Base-by-base conservation (phyloP, 2,329 filamentous ascomycete species). In the Capronia americana region DNA sequence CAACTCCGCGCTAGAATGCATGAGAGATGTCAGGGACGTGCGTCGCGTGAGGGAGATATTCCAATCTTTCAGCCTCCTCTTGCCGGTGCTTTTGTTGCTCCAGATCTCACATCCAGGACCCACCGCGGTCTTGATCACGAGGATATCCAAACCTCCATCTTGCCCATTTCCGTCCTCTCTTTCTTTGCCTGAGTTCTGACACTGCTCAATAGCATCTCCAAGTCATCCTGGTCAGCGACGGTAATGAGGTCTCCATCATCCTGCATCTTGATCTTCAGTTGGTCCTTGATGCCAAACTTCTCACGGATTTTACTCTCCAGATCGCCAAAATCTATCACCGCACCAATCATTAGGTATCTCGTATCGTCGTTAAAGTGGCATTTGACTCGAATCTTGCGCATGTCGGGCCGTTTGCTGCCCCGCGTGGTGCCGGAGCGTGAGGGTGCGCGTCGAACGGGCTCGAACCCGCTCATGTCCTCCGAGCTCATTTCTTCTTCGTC, bases 141-240 rank as follows among this genome's bases (percentile, higher is more conserved):
- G 10, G 68, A 70, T 11, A 66, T 68, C 83, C 91, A 86, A 79
- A 97, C 92, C 87, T 98, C 95, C 88, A 97, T 88, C 85, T 97
- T 97, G 60, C 92, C 93, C 82, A 93, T 90, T 69, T 96, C 93
- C 69, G 85, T 84, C 73, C 88, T 87, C 76, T 94, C 90, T 77
- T 87, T 91, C 79, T 84, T 87, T 56, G 91, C 93, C 66, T 82
- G 81, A 57, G 86, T 85, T 77, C 88, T 91, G 6, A 89, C 88
- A 55, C 83, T 86, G 77, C 87, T 85, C 61, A 98, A 84, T 30
- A 92, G 88, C 88, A 97, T 91, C 58, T 98, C 93, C 69, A 97
- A 80, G 80, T 99, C 95, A 75, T 99, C 95, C 78, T 97, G 92
- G 77, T 99, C 95, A 32, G 91, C 93, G 87, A 99, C 90, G 34